Percentiles rank a stretch among this genome's conserved stretches.
These are phyloP conservation scores for Rhodotorula sp. DNA, from an alignment of 1,284 basidiomycete genomes.

Conservation along the genomic window DNA sequence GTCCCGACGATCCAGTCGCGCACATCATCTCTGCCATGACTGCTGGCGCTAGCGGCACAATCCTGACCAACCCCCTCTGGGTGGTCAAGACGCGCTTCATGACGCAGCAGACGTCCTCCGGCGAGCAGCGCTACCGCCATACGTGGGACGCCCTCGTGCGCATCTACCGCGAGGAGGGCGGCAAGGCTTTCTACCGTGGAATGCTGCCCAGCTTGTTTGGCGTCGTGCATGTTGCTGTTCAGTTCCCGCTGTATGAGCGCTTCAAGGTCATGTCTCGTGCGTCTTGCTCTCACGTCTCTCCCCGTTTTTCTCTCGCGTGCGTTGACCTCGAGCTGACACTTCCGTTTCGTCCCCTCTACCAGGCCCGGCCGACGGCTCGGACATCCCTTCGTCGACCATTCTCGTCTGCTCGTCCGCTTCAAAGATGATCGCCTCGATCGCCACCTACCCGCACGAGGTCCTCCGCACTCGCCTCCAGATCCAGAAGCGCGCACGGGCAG, in stretches of 20 bases:
- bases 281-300: slow-evolving; percentile 49
- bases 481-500: slow-evolving; percentile 55
- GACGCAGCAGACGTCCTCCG: slow-evolving; percentile 49
- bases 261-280: slow-evolving; percentile 78
- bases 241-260: slow-evolving; percentile 93
- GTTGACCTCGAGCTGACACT: background rate
- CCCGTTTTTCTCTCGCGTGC: background rate
- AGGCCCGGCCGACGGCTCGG: slow-evolving; percentile 55
- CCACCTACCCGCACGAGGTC: slow-evolving; percentile 95
- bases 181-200: slow-evolving; percentile 85
- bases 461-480: slow-evolving; percentile 89
- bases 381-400: slow-evolving; percentile 69
- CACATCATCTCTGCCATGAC: slow-evolving; percentile 91
- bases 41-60: slow-evolving; percentile 84
- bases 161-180: slow-evolving; percentile 83
- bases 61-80: slow-evolving; percentile 91
- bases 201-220: slow-evolving; percentile 84
- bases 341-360: background rate
- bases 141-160: slow-evolving; percentile 81
- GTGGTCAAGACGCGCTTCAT: slow-evolving; percentile 97
- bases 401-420: slow-evolving; percentile 81
- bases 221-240: slow-evolving; percentile 87
- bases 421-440: slow-evolving; percentile 90
- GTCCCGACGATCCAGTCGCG: slow-evolving; percentile 50
- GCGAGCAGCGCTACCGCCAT: slow-evolving; percentile 75